Percentiles rank a stretch among this genome's conserved stretches.
These are phyloP conservation scores for Diaporthe vexans DNA, from an alignment of 2,329 filamentous ascomycete genomes.

Conservation along the genomic window DNA sequence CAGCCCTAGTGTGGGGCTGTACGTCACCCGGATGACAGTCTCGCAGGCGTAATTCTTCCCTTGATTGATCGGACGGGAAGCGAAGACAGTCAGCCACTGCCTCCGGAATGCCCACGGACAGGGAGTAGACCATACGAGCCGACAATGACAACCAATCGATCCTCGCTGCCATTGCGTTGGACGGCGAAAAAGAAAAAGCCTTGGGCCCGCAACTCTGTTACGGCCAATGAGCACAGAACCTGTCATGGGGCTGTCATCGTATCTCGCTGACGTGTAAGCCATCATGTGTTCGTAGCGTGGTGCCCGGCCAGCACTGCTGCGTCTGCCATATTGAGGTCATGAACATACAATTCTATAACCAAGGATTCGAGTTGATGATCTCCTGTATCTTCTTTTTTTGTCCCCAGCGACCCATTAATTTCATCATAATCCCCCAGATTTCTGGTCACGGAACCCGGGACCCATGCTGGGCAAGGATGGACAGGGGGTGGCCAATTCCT, in stretches of 20 bases:
- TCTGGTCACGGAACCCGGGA: conserved; percentile 6
- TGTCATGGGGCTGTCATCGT: conserved; percentile 20
- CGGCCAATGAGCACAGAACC: conserved; percentile 16
- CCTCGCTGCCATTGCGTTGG: background rate
- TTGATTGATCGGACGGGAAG: conserved; percentile 32
- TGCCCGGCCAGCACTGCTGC: background rate
- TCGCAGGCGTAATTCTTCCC: conserved; percentile 12
- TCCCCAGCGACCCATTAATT: conserved; percentile 15
- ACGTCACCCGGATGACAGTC: conserved; percentile 39
- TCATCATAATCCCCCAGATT: conserved; percentile 38
- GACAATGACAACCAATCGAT: background rate
- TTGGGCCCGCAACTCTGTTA: conserved; percentile 9
- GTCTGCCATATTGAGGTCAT: conserved; percentile 20
- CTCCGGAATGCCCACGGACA: conserved; percentile 25
- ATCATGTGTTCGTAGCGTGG: background rate
- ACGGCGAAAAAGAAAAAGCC: conserved; percentile 9
- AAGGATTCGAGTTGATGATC: conserved; percentile 15
- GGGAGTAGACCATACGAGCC: conserved; percentile 4
- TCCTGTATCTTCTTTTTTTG: conserved; percentile 28
- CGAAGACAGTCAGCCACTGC: conserved; percentile 28
- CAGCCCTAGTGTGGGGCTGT: conserved; percentile 40
- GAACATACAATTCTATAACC: conserved; percentile 4
- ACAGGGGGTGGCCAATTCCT: conserved; percentile 42
- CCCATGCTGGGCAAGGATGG: conserved; percentile 33
- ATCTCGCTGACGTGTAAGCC: conserved; percentile 33